phyloP scores from a whole-genome alignment of 1,284 basidiomycete genomes.

The Malassezia arunalokei region DNA sequence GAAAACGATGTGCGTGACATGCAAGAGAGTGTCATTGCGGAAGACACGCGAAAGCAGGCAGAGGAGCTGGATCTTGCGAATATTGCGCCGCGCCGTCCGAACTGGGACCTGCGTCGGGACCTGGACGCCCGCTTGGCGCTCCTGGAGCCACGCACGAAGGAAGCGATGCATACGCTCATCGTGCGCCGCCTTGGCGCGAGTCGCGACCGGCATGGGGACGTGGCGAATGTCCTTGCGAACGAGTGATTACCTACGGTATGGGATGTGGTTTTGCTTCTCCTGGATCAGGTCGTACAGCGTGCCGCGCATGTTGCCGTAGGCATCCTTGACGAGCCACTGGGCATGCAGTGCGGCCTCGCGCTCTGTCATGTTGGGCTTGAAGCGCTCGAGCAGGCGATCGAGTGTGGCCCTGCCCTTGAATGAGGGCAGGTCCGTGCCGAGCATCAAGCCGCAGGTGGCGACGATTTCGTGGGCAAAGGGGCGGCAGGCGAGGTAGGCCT shows the following conservation, averaged over 20 bases:
- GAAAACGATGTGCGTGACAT: slow-evolving; percentile 6
- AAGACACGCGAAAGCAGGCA: slow-evolving; percentile 2
- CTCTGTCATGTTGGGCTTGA: slow-evolving; percentile 69
- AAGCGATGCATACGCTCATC: slow-evolving; percentile 80
- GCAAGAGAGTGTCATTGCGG: slow-evolving; percentile 4
- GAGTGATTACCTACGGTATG: slow-evolving; percentile 17
- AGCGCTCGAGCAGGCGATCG: slow-evolving; percentile 70
- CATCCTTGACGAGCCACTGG: slow-evolving; percentile 75
- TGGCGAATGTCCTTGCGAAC: slow-evolving; percentile 1
- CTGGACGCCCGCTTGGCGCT: slow-evolving; percentile 75
- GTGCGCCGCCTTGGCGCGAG: slow-evolving; percentile 5
- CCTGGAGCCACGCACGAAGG: slow-evolving; percentile 77
- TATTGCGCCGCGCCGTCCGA: slow-evolving; percentile 84
- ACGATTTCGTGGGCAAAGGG: slow-evolving; percentile 81
- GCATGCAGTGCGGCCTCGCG: slow-evolving; percentile 80
- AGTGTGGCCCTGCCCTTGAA: slow-evolving; percentile 84
- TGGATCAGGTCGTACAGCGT: slow-evolving; percentile 70
- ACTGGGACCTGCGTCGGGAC: slow-evolving; percentile 93
- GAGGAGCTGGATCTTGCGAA: slow-evolving; percentile 70
- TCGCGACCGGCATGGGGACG: not conserved
- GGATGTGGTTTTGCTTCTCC: slow-evolving; percentile 37
- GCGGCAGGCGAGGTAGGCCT: slow-evolving; percentile 87
- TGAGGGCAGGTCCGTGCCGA: slow-evolving; percentile 81
- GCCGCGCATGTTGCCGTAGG: slow-evolving; percentile 82
- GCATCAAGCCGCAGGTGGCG: slow-evolving; percentile 79